These are phyloP conservation scores for Cladosporium colombiae DNA, from an alignment of 2,329 filamentous ascomycete genomes.

Conservation along the genomic window DNA sequence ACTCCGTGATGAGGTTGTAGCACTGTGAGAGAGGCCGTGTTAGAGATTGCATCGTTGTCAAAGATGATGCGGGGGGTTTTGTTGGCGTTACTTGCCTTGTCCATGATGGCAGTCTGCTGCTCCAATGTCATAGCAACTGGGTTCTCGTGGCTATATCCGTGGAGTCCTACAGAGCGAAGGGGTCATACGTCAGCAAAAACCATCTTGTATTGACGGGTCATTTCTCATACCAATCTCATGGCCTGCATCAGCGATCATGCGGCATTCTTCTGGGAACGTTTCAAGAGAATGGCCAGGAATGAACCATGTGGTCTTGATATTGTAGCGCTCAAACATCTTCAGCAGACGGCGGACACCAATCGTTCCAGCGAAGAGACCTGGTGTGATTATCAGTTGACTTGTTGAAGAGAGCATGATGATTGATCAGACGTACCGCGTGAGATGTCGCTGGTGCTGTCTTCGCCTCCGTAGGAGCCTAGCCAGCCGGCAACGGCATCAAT, in stretches of 20 bases:
- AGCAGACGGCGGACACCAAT: slow-evolving; percentile 66
- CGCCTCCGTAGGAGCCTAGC: slow-evolving; percentile 73
- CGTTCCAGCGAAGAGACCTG: slow-evolving; percentile 65
- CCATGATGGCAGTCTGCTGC: slow-evolving; percentile 73
- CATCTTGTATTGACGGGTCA: neutral
- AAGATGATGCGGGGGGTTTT: neutral
- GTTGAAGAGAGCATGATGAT: neutral
- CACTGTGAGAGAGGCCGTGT: slow-evolving; percentile 42
- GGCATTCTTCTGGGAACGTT: slow-evolving; percentile 67
- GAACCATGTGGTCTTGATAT: slow-evolving; percentile 69
- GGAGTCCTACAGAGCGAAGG: slow-evolving; percentile 44
- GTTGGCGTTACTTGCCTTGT: slow-evolving; percentile 48
- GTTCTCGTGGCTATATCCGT: slow-evolving; percentile 76
- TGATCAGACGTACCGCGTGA: slow-evolving; percentile 48
- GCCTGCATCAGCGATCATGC: slow-evolving; percentile 61
- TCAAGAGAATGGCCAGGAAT: slow-evolving; percentile 65
- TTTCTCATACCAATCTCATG: slow-evolving; percentile 58
- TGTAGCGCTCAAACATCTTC: slow-evolving; percentile 70
- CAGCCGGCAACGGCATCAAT: slow-evolving; percentile 76
- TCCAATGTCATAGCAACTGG: slow-evolving; percentile 70
- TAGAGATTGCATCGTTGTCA: neutral
- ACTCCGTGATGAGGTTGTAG: slow-evolving; percentile 68
- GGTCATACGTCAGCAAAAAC: neutral
- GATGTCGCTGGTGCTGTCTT: slow-evolving; percentile 72
- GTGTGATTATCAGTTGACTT: neutral